Percentiles rank a stretch among this genome's conserved stretches.
These are phyloP conservation scores for Aspergillus heteromorphus DNA, from an alignment of 495 filamentous ascomycete species.

Conservation along the genomic window DNA sequence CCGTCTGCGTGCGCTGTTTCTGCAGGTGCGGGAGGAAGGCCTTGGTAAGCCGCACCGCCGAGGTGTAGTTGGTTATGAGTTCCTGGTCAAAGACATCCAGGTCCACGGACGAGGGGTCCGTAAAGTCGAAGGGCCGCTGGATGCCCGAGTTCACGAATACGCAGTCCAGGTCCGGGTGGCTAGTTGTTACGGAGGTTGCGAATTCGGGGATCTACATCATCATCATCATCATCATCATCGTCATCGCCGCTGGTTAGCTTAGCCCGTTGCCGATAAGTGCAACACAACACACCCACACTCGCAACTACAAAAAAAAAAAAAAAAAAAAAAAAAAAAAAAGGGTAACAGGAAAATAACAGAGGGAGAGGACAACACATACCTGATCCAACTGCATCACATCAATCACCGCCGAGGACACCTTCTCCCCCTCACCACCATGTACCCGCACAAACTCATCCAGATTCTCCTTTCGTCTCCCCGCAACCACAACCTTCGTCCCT, in stretches of 20 bases:
- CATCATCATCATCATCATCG: not conserved
- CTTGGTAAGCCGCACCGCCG: slow-evolving; percentile 54
- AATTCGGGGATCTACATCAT: slow-evolving; percentile 21
- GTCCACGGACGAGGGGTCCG: slow-evolving; percentile 53
- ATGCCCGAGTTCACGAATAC: slow-evolving; percentile 41
- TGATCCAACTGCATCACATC: slow-evolving; percentile 59
- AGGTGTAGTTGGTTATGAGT: slow-evolving; percentile 62
- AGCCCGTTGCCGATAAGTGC: too few relatives aligned
- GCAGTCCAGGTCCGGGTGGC: slow-evolving; percentile 50
- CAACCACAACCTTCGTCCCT: slow-evolving; percentile 55
- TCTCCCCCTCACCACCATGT: slow-evolving; percentile 55
- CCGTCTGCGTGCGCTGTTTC: slow-evolving; percentile 31
- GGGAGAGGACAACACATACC: slow-evolving; percentile 27
- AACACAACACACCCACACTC: too few relatives aligned
- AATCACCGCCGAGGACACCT: slow-evolving; percentile 48
- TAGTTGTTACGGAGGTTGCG: slow-evolving; percentile 38
- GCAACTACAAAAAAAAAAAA: too few relatives aligned
- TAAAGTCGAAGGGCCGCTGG: slow-evolving; percentile 54
- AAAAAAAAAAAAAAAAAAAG: too few relatives aligned
- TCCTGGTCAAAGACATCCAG: slow-evolving; percentile 51
- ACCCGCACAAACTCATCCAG: slow-evolving; percentile 57
- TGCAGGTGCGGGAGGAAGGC: slow-evolving; percentile 61
- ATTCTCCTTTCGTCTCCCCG: slow-evolving; percentile 60
- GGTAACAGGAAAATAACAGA: not conserved
- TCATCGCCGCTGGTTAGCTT: not conserved